Percentiles rank a stretch among this genome's conserved stretches.
These are phyloP conservation scores for Didymella exigua DNA, from an alignment of 2,329 filamentous ascomycete species.

Conservation along the genomic window DNA sequence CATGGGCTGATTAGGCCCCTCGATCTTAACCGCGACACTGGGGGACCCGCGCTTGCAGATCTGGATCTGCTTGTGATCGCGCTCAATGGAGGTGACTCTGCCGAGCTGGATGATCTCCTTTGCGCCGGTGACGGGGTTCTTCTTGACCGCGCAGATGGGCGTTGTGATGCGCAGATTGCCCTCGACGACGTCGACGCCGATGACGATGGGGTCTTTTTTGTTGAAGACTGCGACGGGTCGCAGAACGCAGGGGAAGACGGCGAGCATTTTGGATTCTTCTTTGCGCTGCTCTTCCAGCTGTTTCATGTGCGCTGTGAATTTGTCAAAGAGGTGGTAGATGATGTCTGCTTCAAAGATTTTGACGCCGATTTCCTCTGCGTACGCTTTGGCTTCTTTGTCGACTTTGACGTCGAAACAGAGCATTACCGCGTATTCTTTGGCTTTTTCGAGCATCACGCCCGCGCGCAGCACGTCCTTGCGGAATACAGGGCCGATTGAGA, in stretches of 20 bases:
- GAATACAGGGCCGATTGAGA: conserved; percentile 96
- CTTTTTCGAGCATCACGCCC: conserved; percentile 94
- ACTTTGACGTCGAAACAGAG: conserved; percentile 99
- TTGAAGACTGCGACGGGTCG: conserved; percentile 93
- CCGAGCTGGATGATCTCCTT: conserved; percentile 87
- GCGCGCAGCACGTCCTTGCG: conserved; percentile 96
- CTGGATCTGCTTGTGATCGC: conserved; percentile 92
- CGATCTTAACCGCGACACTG: conserved; percentile 97
- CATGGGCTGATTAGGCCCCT: conserved; percentile 87
- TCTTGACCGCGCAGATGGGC: conserved; percentile 85
- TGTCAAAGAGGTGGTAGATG: conserved; percentile 97
- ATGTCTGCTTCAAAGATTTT: conserved; percentile 99
- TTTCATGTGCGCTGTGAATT: conserved; percentile 94
- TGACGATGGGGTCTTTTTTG: conserved; percentile 93
- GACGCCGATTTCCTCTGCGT: conserved; percentile 92
- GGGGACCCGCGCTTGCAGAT: conserved; percentile 96
- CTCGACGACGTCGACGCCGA: conserved; percentile 95
- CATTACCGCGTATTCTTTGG: conserved; percentile 96
- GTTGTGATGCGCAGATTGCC: conserved; percentile 86
- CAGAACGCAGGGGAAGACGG: conserved; percentile 95
- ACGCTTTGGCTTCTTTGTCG: conserved; percentile 90
- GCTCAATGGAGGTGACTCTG: conserved; percentile 95
- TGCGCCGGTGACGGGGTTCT: conserved; percentile 74
- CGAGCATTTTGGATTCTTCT: conserved; percentile 92
- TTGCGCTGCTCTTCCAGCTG: conserved; percentile 87